Conservation (phyloP, 192 early-diverging fungal genomes). For the Linnemannia schmuckeri region DNA sequence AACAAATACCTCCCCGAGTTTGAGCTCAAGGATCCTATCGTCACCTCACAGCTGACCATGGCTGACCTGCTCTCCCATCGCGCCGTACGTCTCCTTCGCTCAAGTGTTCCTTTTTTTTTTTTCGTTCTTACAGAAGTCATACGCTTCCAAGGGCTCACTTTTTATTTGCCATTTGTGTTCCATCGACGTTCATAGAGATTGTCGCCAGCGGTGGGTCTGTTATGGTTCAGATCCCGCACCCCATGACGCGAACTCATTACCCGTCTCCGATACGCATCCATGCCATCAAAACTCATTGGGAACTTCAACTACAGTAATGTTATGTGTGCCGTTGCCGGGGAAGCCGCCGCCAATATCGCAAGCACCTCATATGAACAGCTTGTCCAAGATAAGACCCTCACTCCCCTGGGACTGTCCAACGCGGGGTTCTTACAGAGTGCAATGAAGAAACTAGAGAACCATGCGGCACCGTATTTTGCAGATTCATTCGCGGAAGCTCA, state of each 20-base stretch:
- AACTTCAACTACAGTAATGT: not conserved
- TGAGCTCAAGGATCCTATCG: slow-evolving; percentile 13
- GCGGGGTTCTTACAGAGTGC: not conserved
- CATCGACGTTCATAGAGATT: not conserved
- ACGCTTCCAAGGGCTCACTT: not conserved
- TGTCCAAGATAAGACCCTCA: not conserved
- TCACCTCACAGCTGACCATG: slow-evolving; percentile 13
- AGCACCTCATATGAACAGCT: not conserved
- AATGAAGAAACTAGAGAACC: not conserved
- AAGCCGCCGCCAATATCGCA: slow-evolving; percentile 8
- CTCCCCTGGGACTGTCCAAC: not conserved
- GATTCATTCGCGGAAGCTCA: slow-evolving; percentile 6
- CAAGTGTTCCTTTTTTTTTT: not conserved
- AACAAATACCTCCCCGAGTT: slow-evolving; percentile 17
- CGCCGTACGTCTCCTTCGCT: not conserved
- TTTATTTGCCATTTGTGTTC: not conserved
- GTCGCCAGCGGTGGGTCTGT: not conserved
- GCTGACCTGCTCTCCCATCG: slow-evolving; percentile 25
- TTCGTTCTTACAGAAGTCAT: not conserved
- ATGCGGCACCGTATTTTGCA: not conserved
- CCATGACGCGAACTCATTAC: not conserved
- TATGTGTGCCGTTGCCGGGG: slow-evolving; percentile 1
- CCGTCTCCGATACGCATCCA: not conserved
- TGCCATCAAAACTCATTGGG: not conserved
- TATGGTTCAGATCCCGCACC: not conserved